phyloP scores from a whole-genome alignment of 2,329 filamentous ascomycete genomes.

The Bipolaris zeicola region DNA sequence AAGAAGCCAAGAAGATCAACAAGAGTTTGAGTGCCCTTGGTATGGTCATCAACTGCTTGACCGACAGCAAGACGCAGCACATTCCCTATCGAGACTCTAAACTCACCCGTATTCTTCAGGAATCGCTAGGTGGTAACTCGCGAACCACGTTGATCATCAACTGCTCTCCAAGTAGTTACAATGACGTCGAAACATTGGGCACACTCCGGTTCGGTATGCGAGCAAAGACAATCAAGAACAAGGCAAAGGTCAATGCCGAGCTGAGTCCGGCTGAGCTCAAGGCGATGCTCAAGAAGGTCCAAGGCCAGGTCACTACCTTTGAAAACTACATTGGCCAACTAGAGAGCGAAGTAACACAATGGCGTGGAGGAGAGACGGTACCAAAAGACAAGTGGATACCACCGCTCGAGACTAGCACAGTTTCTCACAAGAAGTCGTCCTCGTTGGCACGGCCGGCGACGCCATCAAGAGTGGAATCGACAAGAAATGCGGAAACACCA shows the following conservation, averaged over 20 bases:
- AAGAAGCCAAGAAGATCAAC: conserved; percentile 99
- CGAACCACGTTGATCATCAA: conserved; percentile 98
- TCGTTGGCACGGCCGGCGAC: conserved; percentile 63
- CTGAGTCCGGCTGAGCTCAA: conserved; percentile 96
- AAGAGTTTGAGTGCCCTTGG: conserved; percentile 97
- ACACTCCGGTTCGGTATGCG: conserved; percentile 94
- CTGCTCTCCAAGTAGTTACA: conserved; percentile 98
- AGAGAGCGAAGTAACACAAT: conserved; percentile 82
- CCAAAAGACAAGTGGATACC: conserved; percentile 88
- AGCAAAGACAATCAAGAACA: conserved; percentile 99
- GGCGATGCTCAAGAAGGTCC: conserved; percentile 86
- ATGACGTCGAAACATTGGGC: conserved; percentile 90
- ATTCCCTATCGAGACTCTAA: conserved; percentile 98
- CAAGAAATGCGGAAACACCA: conserved; percentile 47
- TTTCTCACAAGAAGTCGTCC: conserved; percentile 55
- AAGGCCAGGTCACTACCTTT: conserved; percentile 85
- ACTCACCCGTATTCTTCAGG: conserved; percentile 94
- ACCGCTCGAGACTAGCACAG: conserved; percentile 62
- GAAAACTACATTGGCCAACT: conserved; percentile 83
- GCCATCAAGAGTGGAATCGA: conserved; percentile 61
- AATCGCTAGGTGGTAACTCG: conserved; percentile 96
- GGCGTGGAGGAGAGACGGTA: conserved; percentile 86
- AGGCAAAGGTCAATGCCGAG: conserved; percentile 99
- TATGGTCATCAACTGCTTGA: conserved; percentile 98
- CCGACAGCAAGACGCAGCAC: conserved; percentile 95